Evolutionary conservation across 164 flowering plant genomes (phyloP), one percentile per base, ranked within the genome.

Genomic region (Platanus orientalis): DNA sequence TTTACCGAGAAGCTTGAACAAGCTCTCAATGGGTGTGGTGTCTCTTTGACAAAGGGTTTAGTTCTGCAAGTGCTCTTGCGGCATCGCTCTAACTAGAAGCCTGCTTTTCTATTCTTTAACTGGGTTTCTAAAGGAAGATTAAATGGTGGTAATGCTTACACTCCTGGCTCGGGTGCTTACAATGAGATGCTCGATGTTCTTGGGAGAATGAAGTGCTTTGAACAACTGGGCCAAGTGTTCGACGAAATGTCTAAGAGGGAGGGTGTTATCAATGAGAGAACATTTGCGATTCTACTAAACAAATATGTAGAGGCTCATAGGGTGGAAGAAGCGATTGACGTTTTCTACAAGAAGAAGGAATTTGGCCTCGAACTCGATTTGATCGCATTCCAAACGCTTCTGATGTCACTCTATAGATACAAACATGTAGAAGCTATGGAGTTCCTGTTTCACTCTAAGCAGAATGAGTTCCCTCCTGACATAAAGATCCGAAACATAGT

Each of bases 391-490:
- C 91, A 81, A 55, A 77, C 76, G 7, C 93, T 94, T 49, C 62
- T 91, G 75, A 30, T 85, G 84, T 69, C 84, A 17, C 65, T 91
- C n/a, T 91, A 96, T 54, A 71, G 96, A 65, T 86, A 87, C 62
- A 94, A 91, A 69, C 96, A 89, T 66, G 99, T 91, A 0, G 96
- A 91, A 58, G 74, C 57, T 19, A 96, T 95, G 0, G 97, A 89
- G 65, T 79, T 81, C 36, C 60, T 91, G 71, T 86, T 87, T 55
- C 70, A 67, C 19, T 69, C 74, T 7, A 78, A 75, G 78, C 56
- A 60, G 63, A 62, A 61, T 1, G 87, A 85, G 78, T 87, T 84
- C 67, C 63, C 68, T 2, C 66, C 57, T 26, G 83, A 84, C 57
- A 84, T 86, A 54, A 94, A 83, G 78, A 73, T 85, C 0, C 62